Evolutionary conservation across 306 rosid species (phyloP).

Genomic region (Lathyrus sativus): DNA sequence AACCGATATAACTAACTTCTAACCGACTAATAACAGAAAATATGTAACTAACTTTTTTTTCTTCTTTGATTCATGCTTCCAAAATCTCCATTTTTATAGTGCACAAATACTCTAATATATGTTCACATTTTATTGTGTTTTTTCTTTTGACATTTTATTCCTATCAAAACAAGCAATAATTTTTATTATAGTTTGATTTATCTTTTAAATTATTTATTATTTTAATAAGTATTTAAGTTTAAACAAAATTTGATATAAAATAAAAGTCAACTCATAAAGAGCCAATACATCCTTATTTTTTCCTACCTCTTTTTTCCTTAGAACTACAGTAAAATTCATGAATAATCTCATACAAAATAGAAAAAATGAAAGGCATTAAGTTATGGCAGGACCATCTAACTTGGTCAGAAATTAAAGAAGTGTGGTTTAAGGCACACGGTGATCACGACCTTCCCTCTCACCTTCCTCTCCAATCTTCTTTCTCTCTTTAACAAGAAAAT

Average conservation of each 20-base stretch:
- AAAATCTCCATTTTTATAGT: too few relatives aligned
- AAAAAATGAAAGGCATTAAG: conserved; percentile 5
- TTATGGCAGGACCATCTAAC: conserved; percentile 38
- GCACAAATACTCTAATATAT: too few relatives aligned
- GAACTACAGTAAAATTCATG: neutral
- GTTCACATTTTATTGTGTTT: too few relatives aligned
- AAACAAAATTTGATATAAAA: neutral
- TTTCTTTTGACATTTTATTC: too few relatives aligned
- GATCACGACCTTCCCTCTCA: conserved; percentile 40
- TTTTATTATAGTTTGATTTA: too few relatives aligned
- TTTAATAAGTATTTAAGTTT: too few relatives aligned
- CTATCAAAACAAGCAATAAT: too few relatives aligned
- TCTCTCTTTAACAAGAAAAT: conserved; percentile 20
- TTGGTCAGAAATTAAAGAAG: conserved; percentile 42
- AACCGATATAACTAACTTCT: too few relatives aligned
- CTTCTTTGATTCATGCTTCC: too few relatives aligned
- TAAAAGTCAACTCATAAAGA: conserved; percentile 10
- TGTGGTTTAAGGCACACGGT: conserved; percentile 46
- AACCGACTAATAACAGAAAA: too few relatives aligned
- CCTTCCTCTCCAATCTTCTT: conserved; percentile 38
- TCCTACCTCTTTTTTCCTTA: neutral
- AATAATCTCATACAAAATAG: neutral
- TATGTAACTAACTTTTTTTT: too few relatives aligned
- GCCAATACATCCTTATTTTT: neutral
- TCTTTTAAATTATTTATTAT: too few relatives aligned